Evolutionary conservation across 768 basidiomycete species (phyloP).

Genomic region (Amanita molliuscula): DNA sequence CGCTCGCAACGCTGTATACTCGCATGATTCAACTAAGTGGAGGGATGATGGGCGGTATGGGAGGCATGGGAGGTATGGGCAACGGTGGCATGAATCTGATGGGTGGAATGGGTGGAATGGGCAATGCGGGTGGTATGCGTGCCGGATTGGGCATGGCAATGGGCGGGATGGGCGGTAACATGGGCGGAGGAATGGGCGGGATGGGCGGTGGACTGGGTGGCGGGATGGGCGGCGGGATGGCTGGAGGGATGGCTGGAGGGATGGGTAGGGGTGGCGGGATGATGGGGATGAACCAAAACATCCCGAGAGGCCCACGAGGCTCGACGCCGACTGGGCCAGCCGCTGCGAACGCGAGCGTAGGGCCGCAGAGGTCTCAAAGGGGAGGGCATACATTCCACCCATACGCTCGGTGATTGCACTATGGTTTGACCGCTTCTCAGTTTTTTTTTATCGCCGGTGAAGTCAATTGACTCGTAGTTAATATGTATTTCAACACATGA

Average conservation of each 20-base stretch:
- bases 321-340: slow-evolving; percentile 26
- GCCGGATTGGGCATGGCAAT: slow-evolving; percentile 34
- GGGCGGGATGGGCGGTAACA: slow-evolving; percentile 12
- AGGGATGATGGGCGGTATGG: slow-evolving; percentile 44
- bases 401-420: slow-evolving; percentile 48
- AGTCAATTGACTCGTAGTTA: no score
- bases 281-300: slow-evolving; percentile 42
- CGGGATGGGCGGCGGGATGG: slow-evolving; percentile 17
- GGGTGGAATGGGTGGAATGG: slow-evolving; percentile 30
- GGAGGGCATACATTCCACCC: slow-evolving; percentile 82
- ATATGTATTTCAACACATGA: no score
- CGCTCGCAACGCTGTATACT: slow-evolving; percentile 87
- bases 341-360: slow-evolving; percentile 43
- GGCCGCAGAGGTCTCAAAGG: slow-evolving; percentile 65
- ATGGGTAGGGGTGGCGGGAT: slow-evolving; percentile 32
- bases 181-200: slow-evolving; percentile 25
- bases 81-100: slow-evolving; percentile 23
- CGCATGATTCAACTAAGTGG: slow-evolving; percentile 83
- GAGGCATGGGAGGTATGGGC: slow-evolving; percentile 14
- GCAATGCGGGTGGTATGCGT: slow-evolving; percentile 20
- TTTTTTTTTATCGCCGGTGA: no score
- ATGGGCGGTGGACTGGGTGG: slow-evolving; percentile 22
- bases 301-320: slow-evolving; percentile 58
- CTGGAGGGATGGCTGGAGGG: slow-evolving; percentile 27
- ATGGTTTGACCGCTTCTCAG: no score